These are phyloP conservation scores for Umbelopsis vinacea DNA, from an alignment of 192 early-diverging fungal species.

Conservation along the genomic window DNA sequence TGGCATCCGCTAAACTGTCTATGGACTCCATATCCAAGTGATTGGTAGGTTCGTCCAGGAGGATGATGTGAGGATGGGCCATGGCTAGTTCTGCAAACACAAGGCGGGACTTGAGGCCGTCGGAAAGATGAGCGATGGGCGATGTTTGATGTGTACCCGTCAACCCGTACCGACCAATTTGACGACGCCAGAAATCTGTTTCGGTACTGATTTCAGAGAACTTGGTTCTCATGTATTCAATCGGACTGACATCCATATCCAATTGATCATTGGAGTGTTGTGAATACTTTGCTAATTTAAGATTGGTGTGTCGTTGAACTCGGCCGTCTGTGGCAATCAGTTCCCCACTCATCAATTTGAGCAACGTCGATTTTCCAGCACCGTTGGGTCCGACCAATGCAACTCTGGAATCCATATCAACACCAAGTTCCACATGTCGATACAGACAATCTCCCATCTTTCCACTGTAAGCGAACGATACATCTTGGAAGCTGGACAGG, in stretches of 20 bases:
- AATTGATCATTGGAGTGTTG: slow-evolving; percentile 97
- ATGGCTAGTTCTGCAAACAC: slow-evolving; percentile 93
- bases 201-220: slow-evolving; percentile 86
- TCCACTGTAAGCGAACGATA: slow-evolving; percentile 89
- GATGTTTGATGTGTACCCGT: slow-evolving; percentile 88
- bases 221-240: slow-evolving; percentile 83
- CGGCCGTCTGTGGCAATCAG: slow-evolving; percentile 79
- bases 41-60: slow-evolving; percentile 98
- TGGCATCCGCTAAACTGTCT: slow-evolving; percentile 91
- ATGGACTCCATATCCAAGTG: slow-evolving; percentile 88
- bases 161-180: slow-evolving; percentile 88
- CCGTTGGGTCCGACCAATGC: slow-evolving; percentile 94
- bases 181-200: slow-evolving; percentile 81
- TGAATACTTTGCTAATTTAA: slow-evolving; percentile 91
- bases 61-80: slow-evolving; percentile 83
- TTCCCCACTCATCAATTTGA: slow-evolving; percentile 93
- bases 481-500: slow-evolving; percentile 75
- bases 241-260: slow-evolving; percentile 76
- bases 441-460: slow-evolving; percentile 83
- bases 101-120: slow-evolving; percentile 90
- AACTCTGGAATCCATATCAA: slow-evolving; percentile 96
- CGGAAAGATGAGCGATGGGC: slow-evolving; percentile 82
- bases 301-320: slow-evolving; percentile 84
- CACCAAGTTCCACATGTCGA: slow-evolving; percentile 84
- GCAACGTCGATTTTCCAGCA: slow-evolving; percentile 90